phyloP scores from a whole-genome alignment of 2,329 filamentous ascomycete genomes.

The Alternaria solani region DNA sequence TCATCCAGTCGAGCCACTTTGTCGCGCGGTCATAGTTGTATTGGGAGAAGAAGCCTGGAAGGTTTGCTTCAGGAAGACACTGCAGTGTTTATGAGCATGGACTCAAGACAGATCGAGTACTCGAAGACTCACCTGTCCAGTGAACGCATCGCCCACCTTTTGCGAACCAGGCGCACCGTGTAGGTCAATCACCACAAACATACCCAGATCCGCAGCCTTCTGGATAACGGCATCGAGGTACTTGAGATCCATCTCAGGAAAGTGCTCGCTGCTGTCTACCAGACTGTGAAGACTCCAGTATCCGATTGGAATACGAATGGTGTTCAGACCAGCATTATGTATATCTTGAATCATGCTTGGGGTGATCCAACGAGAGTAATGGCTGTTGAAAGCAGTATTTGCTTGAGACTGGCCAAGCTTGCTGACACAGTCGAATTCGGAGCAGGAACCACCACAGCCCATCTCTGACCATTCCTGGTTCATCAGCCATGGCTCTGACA shows the following conservation, averaged over 20 bases:
- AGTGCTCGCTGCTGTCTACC: slow-evolving; percentile 60
- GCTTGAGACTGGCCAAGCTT: slow-evolving; percentile 58
- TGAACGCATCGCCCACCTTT: slow-evolving; percentile 57
- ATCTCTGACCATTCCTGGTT: slow-evolving; percentile 57
- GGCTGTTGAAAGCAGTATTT: slow-evolving; percentile 57
- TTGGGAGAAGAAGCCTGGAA: slow-evolving; percentile 64
- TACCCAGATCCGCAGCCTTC: slow-evolving; percentile 59
- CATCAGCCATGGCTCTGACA: slow-evolving; percentile 66
- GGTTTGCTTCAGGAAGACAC: slow-evolving; percentile 26
- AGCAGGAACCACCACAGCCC: slow-evolving; percentile 55
- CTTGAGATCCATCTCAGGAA: slow-evolving; percentile 58
- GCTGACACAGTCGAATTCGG: slow-evolving; percentile 65
- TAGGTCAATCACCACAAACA: slow-evolving; percentile 64
- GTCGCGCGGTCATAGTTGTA: slow-evolving; percentile 65
- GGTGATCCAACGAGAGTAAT: slow-evolving; percentile 62
- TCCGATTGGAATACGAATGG: slow-evolving; percentile 63
- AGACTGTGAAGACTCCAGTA: slow-evolving; percentile 64
- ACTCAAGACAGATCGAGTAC: neutral
- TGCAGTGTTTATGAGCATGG: slow-evolving; percentile 5
- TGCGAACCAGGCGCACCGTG: slow-evolving; percentile 64
- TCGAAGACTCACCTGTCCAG: slow-evolving; percentile 50
- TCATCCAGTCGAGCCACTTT: slow-evolving; percentile 65
- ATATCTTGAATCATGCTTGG: slow-evolving; percentile 60
- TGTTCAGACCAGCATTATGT: slow-evolving; percentile 60
- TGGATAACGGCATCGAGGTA: slow-evolving; percentile 59